Evolutionary conservation across 2,329 filamentous ascomycete species (phyloP), one percentile per base, ranked within the genome.

Genomic region (Cladosporium halotolerans): DNA sequence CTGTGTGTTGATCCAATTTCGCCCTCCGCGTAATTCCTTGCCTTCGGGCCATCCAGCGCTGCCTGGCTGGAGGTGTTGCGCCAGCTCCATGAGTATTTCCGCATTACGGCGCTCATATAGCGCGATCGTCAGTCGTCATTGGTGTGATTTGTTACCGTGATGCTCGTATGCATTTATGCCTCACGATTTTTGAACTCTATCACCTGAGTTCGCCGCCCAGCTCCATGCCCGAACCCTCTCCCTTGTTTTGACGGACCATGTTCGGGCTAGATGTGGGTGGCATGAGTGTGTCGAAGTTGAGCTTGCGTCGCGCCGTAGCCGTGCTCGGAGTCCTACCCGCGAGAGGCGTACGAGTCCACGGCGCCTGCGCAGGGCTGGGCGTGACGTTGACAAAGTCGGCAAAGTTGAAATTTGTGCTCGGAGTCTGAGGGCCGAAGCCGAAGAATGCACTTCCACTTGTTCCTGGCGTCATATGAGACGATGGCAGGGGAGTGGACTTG

Each of bases 381-480:
- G 93, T 96, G 68, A 97, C 92, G 72, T 97, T 96, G 67, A 97
- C 86, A 72, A 96, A 99, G 68, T 99, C 93, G 49, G 90, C 83
- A 73, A 97, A 95, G 73, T 97, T 95, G 71, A 97, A 95, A 45
- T 78, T 81, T 66, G 91, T 87, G 13, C 85, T 85, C 0, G 92
- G 92, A 1, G 92, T 97, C 58, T 82, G 84, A 48, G 86, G 82
- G 63, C 71, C 73, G 53, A 84, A 79, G 45, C 79, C 78, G 42
- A 85, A 70, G 63, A 83, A 86, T 38, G 66, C 64, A 38, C 66
- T 68, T 19, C 70, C 71, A 57, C 81, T 80, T 39, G 84, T 85
- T 50, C 84, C 83, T 1, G 88, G 88, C 9, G 89, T 93, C 88
- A 93, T 92, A 81, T 92, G 89, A 23, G 85, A 95, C 53, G 83